Evolutionary conservation across 2,329 filamentous ascomycete species (phyloP).

Genomic region (Aureobasidium sp.): DNA sequence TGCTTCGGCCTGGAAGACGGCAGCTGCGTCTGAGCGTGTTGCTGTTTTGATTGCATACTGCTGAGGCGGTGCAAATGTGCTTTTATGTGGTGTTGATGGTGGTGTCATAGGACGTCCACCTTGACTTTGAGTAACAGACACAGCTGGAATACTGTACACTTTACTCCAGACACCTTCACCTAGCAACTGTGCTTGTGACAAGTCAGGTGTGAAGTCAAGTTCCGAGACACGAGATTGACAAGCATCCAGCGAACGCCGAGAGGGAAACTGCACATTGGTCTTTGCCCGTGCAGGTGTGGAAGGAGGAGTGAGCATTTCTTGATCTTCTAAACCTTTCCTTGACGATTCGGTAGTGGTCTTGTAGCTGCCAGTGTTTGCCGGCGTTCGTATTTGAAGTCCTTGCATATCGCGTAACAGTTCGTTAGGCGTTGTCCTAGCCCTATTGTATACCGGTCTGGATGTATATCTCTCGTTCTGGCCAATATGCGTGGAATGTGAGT

Average conservation of each 20-base stretch:
- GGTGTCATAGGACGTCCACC: conserved; percentile 15
- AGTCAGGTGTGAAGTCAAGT: conserved; percentile 2
- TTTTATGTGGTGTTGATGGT: conserved; percentile 19
- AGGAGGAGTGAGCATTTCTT: conserved; percentile 13
- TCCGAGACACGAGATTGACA: not conserved
- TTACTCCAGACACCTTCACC: conserved; percentile 32
- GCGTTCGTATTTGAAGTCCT: conserved; percentile 10
- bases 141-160: conserved; percentile 28
- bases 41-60: conserved; percentile 31
- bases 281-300: conserved; percentile 6
- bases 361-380: not conserved
- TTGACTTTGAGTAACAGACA: not conserved
- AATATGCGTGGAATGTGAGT: conserved; percentile 4
- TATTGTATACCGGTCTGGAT: not conserved
- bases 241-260: conserved; percentile 5
- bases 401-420: conserved; percentile 6
- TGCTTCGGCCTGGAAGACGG: conserved; percentile 31
- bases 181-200: conserved; percentile 25
- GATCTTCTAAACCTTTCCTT: not conserved
- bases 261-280: not conserved
- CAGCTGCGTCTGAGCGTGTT: conserved; percentile 26
- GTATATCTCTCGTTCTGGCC: conserved; percentile 10
- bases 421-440: conserved; percentile 4
- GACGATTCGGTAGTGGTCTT: not conserved
- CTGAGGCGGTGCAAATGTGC: not conserved